Base-by-base conservation (phyloP, 805 yeast species). In the Schwanniomyces yamadae region DNA sequence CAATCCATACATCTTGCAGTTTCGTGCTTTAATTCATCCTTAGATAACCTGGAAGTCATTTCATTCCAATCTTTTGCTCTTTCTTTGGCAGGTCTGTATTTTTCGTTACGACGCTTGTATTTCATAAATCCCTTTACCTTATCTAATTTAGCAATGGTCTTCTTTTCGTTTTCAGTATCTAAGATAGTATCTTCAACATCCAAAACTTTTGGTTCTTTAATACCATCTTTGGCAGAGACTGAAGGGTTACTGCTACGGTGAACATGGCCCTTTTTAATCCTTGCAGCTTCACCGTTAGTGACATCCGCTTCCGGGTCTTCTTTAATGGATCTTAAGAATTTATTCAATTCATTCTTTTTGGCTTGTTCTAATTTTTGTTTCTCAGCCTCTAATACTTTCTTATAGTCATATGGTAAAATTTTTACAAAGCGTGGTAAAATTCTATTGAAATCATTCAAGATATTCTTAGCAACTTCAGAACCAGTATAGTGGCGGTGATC, bases 1-100 rank as follows among this genome's bases (percentile, higher is more conserved):
- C 99, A 91, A 67, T 91, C 98, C 95, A 93, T 91, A 76, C 99
- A 91, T 65, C 99, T 80, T 11, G 98, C 96, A 40, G 98, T 86
- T 71, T 91, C 97, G 59, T 75, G 78, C 59, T 81, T 78, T 55
- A 91, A 82, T 49, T 93, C 98, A 34, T 84, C 89, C 64, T 86
- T 84, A 39, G 88, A 71, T 50, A 91, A 72, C 37, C 96, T 78
- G 10, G 78, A 66, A 9, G 95, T 80, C 60, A 91, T 75, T 66
- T 91, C 98, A 46, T 83, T 78, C 98, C 98, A 93, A 65, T 93
- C 97, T 52, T 75, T 75, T 37, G 88, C 73, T 64, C 99, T 80
- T 18, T 77, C 63, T 55, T 78, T 75, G 17, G 93, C 79, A 26
- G 78, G 69, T 63, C 98, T 78, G 73, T 91, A 89, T 52, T 78